These are phyloP conservation scores for Solanum bulbocastanum DNA, from an alignment of 257 asterid species.

Conservation along the genomic window DNA sequence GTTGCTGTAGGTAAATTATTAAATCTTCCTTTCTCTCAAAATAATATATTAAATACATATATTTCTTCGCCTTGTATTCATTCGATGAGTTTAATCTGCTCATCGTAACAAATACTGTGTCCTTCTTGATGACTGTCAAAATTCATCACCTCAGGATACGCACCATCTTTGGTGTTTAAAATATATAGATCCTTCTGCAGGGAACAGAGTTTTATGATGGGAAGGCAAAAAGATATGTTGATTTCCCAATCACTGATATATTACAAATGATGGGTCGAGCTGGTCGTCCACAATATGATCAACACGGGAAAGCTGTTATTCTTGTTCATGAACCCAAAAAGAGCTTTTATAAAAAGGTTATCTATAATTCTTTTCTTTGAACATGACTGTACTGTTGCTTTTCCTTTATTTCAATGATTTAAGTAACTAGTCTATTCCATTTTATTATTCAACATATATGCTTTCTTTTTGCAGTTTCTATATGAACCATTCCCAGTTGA, in stretches of 20 bases:
- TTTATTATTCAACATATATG: not conserved
- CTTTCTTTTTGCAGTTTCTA: slow-evolving; percentile 55
- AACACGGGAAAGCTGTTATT: slow-evolving; percentile 97
- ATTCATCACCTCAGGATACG: not conserved
- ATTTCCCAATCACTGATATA: slow-evolving; percentile 94
- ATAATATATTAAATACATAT: not conserved
- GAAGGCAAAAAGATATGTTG: slow-evolving; percentile 86
- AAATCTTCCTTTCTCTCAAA: not conserved
- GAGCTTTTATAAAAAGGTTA: slow-evolving; percentile 95
- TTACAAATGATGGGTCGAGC: slow-evolving; percentile 99
- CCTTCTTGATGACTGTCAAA: not conserved
- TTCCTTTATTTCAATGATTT: not conserved
- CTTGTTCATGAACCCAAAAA: slow-evolving; percentile 98
- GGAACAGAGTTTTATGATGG: slow-evolving; percentile 96
- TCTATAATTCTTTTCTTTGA: not conserved
- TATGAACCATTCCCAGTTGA: slow-evolving; percentile 99
- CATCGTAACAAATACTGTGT: not conserved
- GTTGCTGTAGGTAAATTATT: not conserved
- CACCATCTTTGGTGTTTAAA: not conserved
- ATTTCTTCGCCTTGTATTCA: not conserved
- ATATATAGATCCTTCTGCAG: slow-evolving; percentile 25
- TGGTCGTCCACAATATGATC: slow-evolving; percentile 97
- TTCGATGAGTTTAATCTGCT: not conserved
- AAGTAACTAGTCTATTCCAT: not conserved
- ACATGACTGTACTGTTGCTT: not conserved